Base-by-base conservation (phyloP, 2,329 filamentous ascomycete species). In the Biscogniauxia mediterranea region DNA sequence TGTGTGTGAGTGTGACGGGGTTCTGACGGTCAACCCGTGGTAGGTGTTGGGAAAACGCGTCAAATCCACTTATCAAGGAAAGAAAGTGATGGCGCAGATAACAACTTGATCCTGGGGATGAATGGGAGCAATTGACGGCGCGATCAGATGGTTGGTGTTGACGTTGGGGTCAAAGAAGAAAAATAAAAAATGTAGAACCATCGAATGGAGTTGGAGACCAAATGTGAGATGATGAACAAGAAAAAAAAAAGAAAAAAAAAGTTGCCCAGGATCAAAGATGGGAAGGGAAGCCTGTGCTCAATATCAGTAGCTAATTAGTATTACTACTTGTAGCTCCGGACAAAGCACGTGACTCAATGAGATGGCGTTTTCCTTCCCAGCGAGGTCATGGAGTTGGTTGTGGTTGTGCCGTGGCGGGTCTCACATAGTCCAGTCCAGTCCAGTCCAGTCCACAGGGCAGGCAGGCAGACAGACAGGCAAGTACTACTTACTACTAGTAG, bases 21-120 rank as follows among this genome's bases (percentile, higher is more conserved):
- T 54, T 55, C 23, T 28, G 52, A 38, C 21, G 53, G 58, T 54
- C 57, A 58, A 25, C 23, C 20, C 52, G 54, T 49, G 49, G 52
- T 53, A 60, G 54, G 50, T 17, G 23, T 52, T 55, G 57, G 54
- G 46, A 23, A 62, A 71, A 73, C 70, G 69, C 70, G 70, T 71
- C 70, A 61, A 57, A 61, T 65, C 61, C 61, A 68, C 67, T 68
- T 69, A 64, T 64, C 64, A 67, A 65, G 65, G 68, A 62, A 67
- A 66, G 65, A 60, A 55, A 60, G 53, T 46, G 60, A 69, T 59
- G 65, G 69, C 59, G 61, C 67, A 66, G 69, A 67, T 62, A 65
- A 64, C 60, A 66, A 66, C 58, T 58, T 42, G 63, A 57, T 56
- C 52, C 58, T 60, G 63, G 63, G 63, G 61, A 65, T 62, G 58